Conservation (phyloP, 306 rosid species). For the Vicia villosa region DNA sequence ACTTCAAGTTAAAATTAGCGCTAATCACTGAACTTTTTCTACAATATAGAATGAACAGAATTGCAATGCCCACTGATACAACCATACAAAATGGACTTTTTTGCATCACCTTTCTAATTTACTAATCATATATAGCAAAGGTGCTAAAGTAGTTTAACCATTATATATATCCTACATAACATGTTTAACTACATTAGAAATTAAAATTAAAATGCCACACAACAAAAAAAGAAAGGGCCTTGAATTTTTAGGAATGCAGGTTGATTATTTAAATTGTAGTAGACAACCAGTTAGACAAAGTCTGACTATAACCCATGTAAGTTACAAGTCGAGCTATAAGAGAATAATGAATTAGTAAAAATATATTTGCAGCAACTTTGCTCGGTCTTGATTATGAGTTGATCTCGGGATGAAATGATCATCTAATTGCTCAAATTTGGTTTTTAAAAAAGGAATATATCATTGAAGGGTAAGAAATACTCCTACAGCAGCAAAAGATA, state of each 20-base stretch:
- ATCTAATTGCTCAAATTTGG: neutral
- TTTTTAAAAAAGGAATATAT: neutral
- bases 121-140: neutral
- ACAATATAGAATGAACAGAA: constrained; percentile 4
- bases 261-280: neutral
- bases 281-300: neutral
- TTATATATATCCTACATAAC: neutral
- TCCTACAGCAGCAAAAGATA: neutral
- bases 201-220: neutral
- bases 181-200: neutral
- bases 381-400: neutral
- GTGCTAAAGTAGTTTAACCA: neutral
- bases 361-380: neutral
- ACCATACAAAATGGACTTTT: neutral
- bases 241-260: neutral
- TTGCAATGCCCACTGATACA: neutral
- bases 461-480: neutral
- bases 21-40: neutral
- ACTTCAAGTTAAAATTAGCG: constrained; percentile 25
- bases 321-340: neutral
- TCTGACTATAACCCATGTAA: neutral
- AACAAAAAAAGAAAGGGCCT: too few relatives aligned
- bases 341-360: neutral
- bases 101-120: neutral
- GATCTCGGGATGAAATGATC: neutral